Base-by-base conservation (phyloP, 2,329 filamentous ascomycete species). In the Huntiella abstrusa region DNA sequence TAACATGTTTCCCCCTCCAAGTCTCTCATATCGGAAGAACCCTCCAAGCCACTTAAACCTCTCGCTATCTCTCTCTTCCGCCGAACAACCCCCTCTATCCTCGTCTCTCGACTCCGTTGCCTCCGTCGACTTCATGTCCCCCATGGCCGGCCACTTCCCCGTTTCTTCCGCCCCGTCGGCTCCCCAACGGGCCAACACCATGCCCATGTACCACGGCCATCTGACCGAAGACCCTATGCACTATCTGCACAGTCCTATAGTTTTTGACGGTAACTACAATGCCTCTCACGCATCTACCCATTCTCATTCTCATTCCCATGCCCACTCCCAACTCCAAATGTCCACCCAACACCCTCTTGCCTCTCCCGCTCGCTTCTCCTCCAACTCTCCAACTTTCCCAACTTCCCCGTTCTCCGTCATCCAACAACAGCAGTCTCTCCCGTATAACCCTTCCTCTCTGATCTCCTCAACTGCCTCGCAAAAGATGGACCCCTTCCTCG, bases 101-200 rank as follows among this genome's bases (percentile, higher is more conserved):
- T 66, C 69, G 0, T 71, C 71, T 0, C 63, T 74, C 47, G 73
- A 77, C 52, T 70, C 73, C 2, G 64, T 78, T 47, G 15, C 32
- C n/a, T 76, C 71, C 55, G 67, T 71, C 49, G 73, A 77, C 54
- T 78, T 77, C 54, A 60, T 75, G 54, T 78, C 75, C 3, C 73
- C 75, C 6, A 64, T 77, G 52, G 68, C 66, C 57, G 73, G 75
- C 51, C 61, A 60, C 51, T 75, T 63, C 68, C 51, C 41, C 32
- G 41, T 28, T n/a, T 11, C 40, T 11, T 32, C 40, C 22, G 22
- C 16, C 12, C 11, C 40, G n/a, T 28, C 7, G 12, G 22, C 22
- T 36, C 15, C 41, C 13, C 32, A 34, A 10, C 33, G 16, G 33
- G 33, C 33, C 69, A 22, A 5, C 43, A 41, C 22, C 34, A 36